A percentile compares a stretch with the other conserved stretches of the same genome.
phyloP scores from a whole-genome alignment of 306 rosid genomes.

The Vigna mungo region DNA sequence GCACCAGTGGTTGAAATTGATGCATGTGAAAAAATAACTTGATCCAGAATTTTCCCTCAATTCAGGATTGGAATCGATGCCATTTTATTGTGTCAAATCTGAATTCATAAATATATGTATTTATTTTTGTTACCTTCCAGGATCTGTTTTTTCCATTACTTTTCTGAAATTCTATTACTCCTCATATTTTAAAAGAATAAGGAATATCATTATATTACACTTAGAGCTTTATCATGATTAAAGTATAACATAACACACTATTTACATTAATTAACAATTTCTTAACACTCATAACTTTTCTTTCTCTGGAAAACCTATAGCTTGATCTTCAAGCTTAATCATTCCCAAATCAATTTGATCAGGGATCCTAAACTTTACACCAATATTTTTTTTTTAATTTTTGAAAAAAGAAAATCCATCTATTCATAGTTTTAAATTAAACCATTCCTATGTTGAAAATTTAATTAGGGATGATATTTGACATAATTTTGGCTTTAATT shows the following conservation, averaged over 20 bases:
- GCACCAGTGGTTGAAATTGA: too few species aligned
- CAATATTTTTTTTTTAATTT: too few species aligned
- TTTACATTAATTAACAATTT: background rate
- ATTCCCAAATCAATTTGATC: background rate
- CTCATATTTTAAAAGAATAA: background rate
- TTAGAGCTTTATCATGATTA: background rate
- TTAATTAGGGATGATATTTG: too few species aligned
- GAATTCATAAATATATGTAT: background rate
- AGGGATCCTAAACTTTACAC: background rate
- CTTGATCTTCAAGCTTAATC: background rate
- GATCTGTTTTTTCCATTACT: background rate
- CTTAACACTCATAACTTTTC: background rate
- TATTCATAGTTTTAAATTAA: too few species aligned
- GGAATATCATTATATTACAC: background rate
- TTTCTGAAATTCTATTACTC: background rate
- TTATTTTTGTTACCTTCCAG: background rate
- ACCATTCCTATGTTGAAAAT: too few species aligned
- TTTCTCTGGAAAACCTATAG: background rate
- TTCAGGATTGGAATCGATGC: background rate
- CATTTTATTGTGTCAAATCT: background rate
- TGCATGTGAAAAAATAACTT: too few species aligned
- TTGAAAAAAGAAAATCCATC: too few species aligned
- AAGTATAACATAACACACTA: background rate
- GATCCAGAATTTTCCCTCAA: background rate
- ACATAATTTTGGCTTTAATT: too few species aligned